These are phyloP conservation scores for Eutypella sp. DNA, from an alignment of 2,329 filamentous ascomycete species.

Conservation along the genomic window DNA sequence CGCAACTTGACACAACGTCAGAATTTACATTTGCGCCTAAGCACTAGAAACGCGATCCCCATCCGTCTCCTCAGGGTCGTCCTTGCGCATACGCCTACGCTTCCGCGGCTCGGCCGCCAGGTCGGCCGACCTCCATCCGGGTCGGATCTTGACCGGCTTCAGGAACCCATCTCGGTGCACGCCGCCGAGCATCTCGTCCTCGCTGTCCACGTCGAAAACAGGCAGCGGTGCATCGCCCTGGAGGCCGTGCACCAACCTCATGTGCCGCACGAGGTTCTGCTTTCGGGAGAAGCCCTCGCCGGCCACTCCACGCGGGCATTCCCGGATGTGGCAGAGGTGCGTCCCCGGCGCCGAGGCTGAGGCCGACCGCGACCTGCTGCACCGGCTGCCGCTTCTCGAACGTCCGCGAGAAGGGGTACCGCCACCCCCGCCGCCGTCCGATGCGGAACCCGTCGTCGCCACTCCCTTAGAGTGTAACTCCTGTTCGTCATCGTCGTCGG, in stretches of 20 bases:
- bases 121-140: constrained; percentile 43
- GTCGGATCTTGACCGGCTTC: constrained; percentile 44
- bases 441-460: constrained; percentile 3
- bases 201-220: constrained; percentile 33
- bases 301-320: constrained; percentile 33
- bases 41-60: neutral
- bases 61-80: neutral
- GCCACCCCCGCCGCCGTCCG: constrained; percentile 5
- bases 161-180: constrained; percentile 68
- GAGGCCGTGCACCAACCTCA: constrained; percentile 36
- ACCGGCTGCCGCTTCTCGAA: constrained; percentile 1
- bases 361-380: constrained; percentile 16
- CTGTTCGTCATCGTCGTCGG: constrained; percentile 12
- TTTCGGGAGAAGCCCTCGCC: constrained; percentile 32
- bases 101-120: constrained; percentile 12
- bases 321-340: constrained; percentile 31
- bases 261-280: constrained; percentile 36
- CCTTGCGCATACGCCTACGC: constrained; percentile 2
- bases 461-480: neutral
- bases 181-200: constrained; percentile 53
- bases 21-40: constrained; percentile 1
- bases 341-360: constrained; percentile 15
- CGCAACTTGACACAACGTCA: too few species aligned
- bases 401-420: constrained; percentile 4
- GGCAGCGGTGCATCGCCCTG: constrained; percentile 25